Evolutionary conservation across 805 yeast genomes (phyloP).

Genomic region (Jamesozyma piceae): DNA sequence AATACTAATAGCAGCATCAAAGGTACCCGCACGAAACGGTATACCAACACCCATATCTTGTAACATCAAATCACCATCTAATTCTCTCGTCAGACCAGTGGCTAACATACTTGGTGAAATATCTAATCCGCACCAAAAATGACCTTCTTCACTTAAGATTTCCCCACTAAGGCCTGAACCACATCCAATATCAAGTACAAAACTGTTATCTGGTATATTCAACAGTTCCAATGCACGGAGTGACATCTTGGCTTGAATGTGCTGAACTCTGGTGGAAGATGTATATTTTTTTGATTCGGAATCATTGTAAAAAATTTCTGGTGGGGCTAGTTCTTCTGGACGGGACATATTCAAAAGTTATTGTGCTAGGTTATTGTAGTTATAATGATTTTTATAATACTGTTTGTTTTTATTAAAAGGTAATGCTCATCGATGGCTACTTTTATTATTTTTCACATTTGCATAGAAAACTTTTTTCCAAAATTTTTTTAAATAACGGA

Average conservation of each 20-base stretch:
- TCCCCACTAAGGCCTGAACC: slow-evolving; percentile 96
- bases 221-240: slow-evolving; percentile 82
- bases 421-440: background rate
- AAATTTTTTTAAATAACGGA: background rate
- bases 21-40: slow-evolving; percentile 92
- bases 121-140: slow-evolving; percentile 93
- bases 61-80: slow-evolving; percentile 86
- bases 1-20: slow-evolving; percentile 92
- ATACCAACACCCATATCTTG: slow-evolving; percentile 91
- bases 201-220: slow-evolving; percentile 58
- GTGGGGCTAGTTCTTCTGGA: slow-evolving; percentile 95
- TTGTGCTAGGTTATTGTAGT: too few relatives aligned
- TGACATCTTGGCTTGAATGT: slow-evolving; percentile 97
- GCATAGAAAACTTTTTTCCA: background rate
- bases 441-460: background rate
- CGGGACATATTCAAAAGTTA: slow-evolving; percentile 65
- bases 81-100: slow-evolving; percentile 82
- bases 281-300: slow-evolving; percentile 86
- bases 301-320: slow-evolving; percentile 90
- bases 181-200: slow-evolving; percentile 86
- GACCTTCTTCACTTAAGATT: slow-evolving; percentile 86
- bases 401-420: too few relatives aligned
- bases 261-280: slow-evolving; percentile 90
- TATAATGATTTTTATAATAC: too few relatives aligned
- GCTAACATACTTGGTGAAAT: slow-evolving; percentile 94